These are phyloP conservation scores for Gaertneriomyces sp. DNA, from an alignment of 192 early-diverging fungal species.

Conservation along the genomic window DNA sequence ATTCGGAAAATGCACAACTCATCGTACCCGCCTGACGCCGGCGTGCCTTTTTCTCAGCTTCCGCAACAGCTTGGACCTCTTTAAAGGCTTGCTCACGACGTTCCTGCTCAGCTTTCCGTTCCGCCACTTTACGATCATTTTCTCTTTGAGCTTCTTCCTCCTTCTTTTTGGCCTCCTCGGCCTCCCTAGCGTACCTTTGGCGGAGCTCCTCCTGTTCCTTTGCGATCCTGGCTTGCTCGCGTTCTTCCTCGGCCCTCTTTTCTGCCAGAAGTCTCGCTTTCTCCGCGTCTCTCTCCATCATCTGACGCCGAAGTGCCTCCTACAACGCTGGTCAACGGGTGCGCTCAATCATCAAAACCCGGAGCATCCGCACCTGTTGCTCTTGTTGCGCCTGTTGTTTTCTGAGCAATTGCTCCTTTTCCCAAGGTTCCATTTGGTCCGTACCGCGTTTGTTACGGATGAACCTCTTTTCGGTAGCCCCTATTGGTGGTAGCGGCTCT, in stretches of 20 bases:
- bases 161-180: conserved; percentile 31
- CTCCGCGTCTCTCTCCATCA: conserved; percentile 33
- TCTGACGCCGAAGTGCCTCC: conserved; percentile 32
- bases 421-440: conserved; percentile 31
- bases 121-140: conserved; percentile 5
- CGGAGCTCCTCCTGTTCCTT: conserved; percentile 37
- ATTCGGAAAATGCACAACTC: too few species aligned
- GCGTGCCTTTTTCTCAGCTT: conserved; percentile 1
- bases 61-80: conserved; percentile 5
- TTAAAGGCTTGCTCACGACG: conserved; percentile 5
- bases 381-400: conserved; percentile 31
- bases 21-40: too few species aligned
- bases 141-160: conserved; percentile 19
- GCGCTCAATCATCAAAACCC: background rate
- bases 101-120: conserved; percentile 13
- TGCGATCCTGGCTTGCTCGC: conserved; percentile 32
- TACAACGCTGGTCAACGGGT: conserved; percentile 1
- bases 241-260: conserved; percentile 27
- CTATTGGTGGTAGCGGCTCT: conserved; percentile 19
- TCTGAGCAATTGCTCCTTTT: conserved; percentile 26
- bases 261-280: conserved; percentile 20
- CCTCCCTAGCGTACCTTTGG: conserved; percentile 30
- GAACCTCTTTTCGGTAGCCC: conserved; percentile 12
- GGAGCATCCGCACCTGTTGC: conserved; percentile 22
- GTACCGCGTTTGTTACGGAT: conserved; percentile 17